These are phyloP conservation scores for Hypoxylon intermedium DNA, from an alignment of 495 filamentous ascomycete genomes.

Conservation along the genomic window DNA sequence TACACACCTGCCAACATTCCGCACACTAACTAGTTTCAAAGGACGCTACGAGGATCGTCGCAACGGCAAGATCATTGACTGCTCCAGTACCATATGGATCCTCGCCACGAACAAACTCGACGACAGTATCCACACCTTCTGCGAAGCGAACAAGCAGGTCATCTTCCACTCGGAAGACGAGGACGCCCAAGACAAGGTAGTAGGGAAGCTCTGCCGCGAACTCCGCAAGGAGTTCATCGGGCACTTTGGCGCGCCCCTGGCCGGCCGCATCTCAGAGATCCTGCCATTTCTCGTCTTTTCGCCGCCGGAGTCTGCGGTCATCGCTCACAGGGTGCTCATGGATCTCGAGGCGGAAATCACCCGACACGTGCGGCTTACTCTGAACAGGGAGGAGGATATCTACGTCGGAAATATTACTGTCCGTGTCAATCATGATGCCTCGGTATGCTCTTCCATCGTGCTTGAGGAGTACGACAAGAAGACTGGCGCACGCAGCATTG, in stretches of 20 bases:
- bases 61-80: slow-evolving; percentile 49
- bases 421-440: slow-evolving; percentile 15
- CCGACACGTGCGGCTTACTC: background rate
- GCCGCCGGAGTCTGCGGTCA: slow-evolving; percentile 45
- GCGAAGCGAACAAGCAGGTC: slow-evolving; percentile 29
- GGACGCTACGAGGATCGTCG: slow-evolving; percentile 55
- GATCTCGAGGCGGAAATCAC: slow-evolving; percentile 33
- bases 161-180: slow-evolving; percentile 29
- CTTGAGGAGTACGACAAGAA: slow-evolving; percentile 19
- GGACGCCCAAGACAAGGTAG: slow-evolving; percentile 29
- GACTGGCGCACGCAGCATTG: slow-evolving; percentile 27
- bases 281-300: slow-evolving; percentile 57
- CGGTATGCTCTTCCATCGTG: slow-evolving; percentile 14
- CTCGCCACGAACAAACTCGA: slow-evolving; percentile 60
- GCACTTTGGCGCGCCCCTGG: slow-evolving; percentile 45
- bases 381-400: slow-evolving; percentile 17
- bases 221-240: slow-evolving; percentile 41
- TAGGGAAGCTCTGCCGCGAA: slow-evolving; percentile 39
- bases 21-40: slow-evolving; percentile 6
- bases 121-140: slow-evolving; percentile 48
- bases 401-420: slow-evolving; percentile 22
- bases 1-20: background rate
- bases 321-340: slow-evolving; percentile 53
- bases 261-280: slow-evolving; percentile 50
- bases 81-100: slow-evolving; percentile 63